Evolutionary conservation across 306 rosid genomes (phyloP), one percentile per base, ranked within the genome.

Genomic region (Phaseolus lunatus): DNA sequence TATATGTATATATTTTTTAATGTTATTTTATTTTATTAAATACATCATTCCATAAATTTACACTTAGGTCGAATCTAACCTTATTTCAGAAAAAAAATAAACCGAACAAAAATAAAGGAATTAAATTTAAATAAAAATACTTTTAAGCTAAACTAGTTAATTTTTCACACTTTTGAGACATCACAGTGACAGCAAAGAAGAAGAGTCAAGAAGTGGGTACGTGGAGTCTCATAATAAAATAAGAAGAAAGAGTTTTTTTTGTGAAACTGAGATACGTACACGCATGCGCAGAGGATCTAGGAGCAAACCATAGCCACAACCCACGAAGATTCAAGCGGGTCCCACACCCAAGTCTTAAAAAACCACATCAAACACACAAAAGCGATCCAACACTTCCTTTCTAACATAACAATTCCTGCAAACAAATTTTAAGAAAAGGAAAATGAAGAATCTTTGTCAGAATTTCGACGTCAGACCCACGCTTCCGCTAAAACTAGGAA

Each of bases 391-490:
- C 35, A 58, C 65, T 37, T 37, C 2, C 43, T 37, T 37, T 6
- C 6, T 3, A 20, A 19, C 2, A 53, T 20, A 1, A 8, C 27
- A 14, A 54, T 22, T 54, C 7, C 63, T 1, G 63, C 63, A 11
- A 56, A 24, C 27, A 57, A 33, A 33, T 33, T 33, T 24, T 6
- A 26, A 15, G 13, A 1, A 31, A 52, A 22, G 3, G 5, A 27
- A 26, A 57, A 91, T 93, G 94, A 90, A 82, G 84, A 69, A 78
- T 71, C 84, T 90, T 19, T 41, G 76, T 77, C 85, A 69, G 65
- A 77, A 72, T 66, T 54, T 87, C 52, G 87, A 86, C 43, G 80
- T 73, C 54, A 90, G 79, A 70, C 29, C 67, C 8, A 14, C 68
- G 15, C 41, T 83, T 63, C 80, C 87, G 12, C 5, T 59, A 2